Percentiles rank a stretch among this genome's conserved stretches.
These are phyloP conservation scores for Trichoderma asperelloides DNA, from an alignment of 495 filamentous ascomycete genomes.

Conservation along the genomic window DNA sequence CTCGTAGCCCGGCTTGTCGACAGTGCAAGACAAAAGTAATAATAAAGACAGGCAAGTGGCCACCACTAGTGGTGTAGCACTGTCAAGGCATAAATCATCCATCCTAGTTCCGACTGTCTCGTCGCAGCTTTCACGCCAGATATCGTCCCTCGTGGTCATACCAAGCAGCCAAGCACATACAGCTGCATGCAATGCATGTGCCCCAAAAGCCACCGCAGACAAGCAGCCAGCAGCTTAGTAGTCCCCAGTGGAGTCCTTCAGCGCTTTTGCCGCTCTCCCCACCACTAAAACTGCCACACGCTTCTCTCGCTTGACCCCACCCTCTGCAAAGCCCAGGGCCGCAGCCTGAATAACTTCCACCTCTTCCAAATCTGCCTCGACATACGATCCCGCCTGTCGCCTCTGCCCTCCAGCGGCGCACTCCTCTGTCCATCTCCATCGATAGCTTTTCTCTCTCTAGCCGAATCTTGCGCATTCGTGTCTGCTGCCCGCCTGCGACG, in stretches of 20 bases:
- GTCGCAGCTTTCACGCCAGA: too few relatives aligned
- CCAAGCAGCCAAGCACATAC: too few relatives aligned
- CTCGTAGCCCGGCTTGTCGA: too few relatives aligned
- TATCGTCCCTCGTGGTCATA: too few relatives aligned
- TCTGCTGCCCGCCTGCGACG: background rate
- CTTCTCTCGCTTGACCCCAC: background rate
- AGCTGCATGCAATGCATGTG: too few relatives aligned
- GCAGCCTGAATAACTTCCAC: conserved; percentile 8
- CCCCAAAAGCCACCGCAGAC: too few relatives aligned
- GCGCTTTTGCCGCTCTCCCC: conserved; percentile 11
- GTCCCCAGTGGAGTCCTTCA: background rate
- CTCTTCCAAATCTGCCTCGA: background rate
- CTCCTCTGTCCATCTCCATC: background rate
- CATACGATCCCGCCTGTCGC: background rate
- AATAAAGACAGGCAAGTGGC: too few relatives aligned
- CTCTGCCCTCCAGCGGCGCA: background rate
- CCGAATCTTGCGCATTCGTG: background rate
- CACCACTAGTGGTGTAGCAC: too few relatives aligned
- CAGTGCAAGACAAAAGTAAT: too few relatives aligned
- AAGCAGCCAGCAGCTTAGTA: background rate
- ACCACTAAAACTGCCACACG: conserved; percentile 15
- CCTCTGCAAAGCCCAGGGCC: background rate
- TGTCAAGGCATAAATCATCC: too few relatives aligned
- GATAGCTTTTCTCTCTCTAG: background rate
- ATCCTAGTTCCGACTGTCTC: too few relatives aligned